phyloP scores from a whole-genome alignment of 2,329 filamentous ascomycete genomes.

The Fusarium sp. region DNA sequence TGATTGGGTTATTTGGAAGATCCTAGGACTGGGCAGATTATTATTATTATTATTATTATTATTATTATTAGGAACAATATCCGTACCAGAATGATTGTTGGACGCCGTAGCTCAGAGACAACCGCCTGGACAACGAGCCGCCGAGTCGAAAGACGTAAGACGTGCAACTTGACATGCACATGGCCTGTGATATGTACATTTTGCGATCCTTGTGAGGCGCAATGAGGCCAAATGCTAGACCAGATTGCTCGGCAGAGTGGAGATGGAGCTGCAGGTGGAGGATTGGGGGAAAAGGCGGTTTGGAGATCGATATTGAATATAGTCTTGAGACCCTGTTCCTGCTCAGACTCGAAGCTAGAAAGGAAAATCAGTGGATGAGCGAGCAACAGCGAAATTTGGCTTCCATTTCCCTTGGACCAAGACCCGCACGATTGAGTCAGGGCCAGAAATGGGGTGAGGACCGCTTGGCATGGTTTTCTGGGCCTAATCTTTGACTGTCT shows the following conservation, averaged over 20 bases:
- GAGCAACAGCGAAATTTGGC: conserved; percentile 37
- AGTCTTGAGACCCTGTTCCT: conserved; percentile 31
- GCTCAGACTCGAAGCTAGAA: conserved; percentile 10
- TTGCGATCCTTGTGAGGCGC: conserved; percentile 2
- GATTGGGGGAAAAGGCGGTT: conserved; percentile 30
- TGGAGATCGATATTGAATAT: conserved; percentile 43
- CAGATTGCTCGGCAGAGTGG: conserved; percentile 34
- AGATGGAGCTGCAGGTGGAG: conserved; percentile 15
- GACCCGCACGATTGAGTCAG: conserved; percentile 38
- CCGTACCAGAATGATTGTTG: background rate
- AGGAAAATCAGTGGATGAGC: conserved; percentile 26
- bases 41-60: conserved; percentile 29
- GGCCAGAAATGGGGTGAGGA: conserved; percentile 25
- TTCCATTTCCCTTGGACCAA: conserved; percentile 7
- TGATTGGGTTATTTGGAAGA: conserved; percentile 31
- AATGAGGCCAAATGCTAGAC: conserved; percentile 27
- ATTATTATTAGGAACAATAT: conserved; percentile 17
- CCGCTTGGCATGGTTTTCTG: conserved; percentile 23
- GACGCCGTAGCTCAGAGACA: conserved; percentile 14
- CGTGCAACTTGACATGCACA: conserved; percentile 10
- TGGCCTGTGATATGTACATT: conserved; percentile 19
- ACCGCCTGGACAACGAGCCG: conserved; percentile 5
- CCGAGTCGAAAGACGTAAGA: background rate
- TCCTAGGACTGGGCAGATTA: conserved; percentile 27
- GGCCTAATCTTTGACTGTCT: no score